A percentile compares a stretch with the other conserved stretches of the same genome.
phyloP scores from a whole-genome alignment of 805 yeast genomes.

The Metschnikowia cubensis region DNA sequence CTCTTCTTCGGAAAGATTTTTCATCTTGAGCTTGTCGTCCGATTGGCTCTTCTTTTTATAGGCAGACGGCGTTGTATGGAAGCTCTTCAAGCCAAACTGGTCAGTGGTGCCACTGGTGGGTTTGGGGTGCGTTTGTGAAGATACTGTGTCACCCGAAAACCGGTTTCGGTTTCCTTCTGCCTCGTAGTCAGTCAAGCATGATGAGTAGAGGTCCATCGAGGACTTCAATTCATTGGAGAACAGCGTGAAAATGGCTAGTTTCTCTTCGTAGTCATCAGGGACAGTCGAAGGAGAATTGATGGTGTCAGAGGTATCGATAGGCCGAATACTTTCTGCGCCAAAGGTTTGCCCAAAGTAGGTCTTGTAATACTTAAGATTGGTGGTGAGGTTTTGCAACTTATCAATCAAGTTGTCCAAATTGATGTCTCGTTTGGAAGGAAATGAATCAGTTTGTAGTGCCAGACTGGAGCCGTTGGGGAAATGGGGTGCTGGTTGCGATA shows the following conservation, averaged over 20 bases:
- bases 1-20: constrained; percentile 16
- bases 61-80: constrained; percentile 26
- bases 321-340: background rate
- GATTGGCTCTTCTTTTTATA: constrained; percentile 25
- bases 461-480: background rate
- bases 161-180: constrained; percentile 11
- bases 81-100: constrained; percentile 27
- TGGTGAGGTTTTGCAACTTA: constrained; percentile 29
- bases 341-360: constrained; percentile 21
- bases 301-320: background rate
- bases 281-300: constrained; percentile 8
- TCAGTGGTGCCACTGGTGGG: constrained; percentile 17
- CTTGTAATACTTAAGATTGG: constrained; percentile 35
- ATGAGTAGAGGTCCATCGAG: constrained; percentile 29
- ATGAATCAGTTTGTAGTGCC: background rate
- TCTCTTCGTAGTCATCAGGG: constrained; percentile 34
- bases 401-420: constrained; percentile 26
- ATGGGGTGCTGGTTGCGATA: constrained; percentile 3
- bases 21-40: constrained; percentile 19
- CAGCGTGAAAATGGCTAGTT: constrained; percentile 33
- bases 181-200: constrained; percentile 25
- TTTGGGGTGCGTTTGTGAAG: constrained; percentile 18
- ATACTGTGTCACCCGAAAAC: constrained; percentile 7
- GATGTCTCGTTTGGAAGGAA: constrained; percentile 10
- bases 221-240: constrained; percentile 29